These are phyloP conservation scores for Laburnicola sp. DNA, from an alignment of 2,329 filamentous ascomycete genomes.

Conservation along the genomic window DNA sequence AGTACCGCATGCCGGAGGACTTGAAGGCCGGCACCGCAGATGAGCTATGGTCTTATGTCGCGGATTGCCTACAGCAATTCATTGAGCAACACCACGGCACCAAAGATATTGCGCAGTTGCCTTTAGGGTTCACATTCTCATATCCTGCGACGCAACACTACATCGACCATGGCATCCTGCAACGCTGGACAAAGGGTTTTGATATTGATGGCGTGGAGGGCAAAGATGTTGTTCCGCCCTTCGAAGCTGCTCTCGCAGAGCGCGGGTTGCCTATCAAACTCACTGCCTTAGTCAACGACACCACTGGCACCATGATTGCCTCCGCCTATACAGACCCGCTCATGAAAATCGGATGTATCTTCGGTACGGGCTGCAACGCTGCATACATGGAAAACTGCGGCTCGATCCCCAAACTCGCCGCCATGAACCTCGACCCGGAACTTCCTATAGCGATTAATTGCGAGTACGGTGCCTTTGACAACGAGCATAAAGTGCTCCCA, in stretches of 20 bases:
- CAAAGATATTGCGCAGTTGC: slow-evolving; percentile 66
- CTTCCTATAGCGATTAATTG: slow-evolving; percentile 96
- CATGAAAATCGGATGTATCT: slow-evolving; percentile 97
- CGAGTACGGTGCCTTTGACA: slow-evolving; percentile 97
- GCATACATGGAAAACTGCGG: slow-evolving; percentile 96
- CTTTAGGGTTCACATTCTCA: slow-evolving; percentile 94
- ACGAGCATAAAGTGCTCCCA: slow-evolving; percentile 86
- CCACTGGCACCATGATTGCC: slow-evolving; percentile 93
- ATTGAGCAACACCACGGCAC: slow-evolving; percentile 80
- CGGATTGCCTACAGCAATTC: slow-evolving; percentile 90
- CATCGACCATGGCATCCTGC: slow-evolving; percentile 88
- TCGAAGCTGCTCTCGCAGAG: slow-evolving; percentile 76
- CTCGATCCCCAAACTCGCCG: slow-evolving; percentile 88
- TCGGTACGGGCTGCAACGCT: slow-evolving; percentile 96
- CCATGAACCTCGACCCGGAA: slow-evolving; percentile 84
- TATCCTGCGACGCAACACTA: slow-evolving; percentile 93
- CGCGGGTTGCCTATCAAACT: slow-evolving; percentile 87
- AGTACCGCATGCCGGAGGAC: slow-evolving; percentile 93
- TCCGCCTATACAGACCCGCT: slow-evolving; percentile 93
- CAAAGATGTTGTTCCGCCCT: slow-evolving; percentile 84
- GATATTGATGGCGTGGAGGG: slow-evolving; percentile 93
- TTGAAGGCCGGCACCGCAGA: slow-evolving; percentile 84
- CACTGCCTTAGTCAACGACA: slow-evolving; percentile 94
- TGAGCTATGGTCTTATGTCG: slow-evolving; percentile 93
- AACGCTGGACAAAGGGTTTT: slow-evolving; percentile 97